phyloP scores from a whole-genome alignment of 2,329 filamentous ascomycete genomes.

The Colletotrichum nymphaeae region DNA sequence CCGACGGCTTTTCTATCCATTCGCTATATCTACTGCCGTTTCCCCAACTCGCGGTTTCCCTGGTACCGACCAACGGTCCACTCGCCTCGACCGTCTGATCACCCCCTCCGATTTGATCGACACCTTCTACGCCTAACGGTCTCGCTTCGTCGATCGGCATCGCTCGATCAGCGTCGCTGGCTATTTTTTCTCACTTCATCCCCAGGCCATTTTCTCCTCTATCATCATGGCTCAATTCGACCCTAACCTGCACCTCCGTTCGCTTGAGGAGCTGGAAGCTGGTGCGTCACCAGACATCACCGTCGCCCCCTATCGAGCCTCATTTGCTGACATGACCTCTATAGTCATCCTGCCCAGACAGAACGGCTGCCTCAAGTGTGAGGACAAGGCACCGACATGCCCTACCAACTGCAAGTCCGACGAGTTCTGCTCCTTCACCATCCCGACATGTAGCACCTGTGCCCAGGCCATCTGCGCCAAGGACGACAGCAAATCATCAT shows the following conservation, averaged over 20 bases:
- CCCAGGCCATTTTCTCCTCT: neutral
- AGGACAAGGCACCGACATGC: slow-evolving; percentile 54
- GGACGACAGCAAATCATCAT: slow-evolving; percentile 39
- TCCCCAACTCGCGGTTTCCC: neutral
- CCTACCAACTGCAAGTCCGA: slow-evolving; percentile 53
- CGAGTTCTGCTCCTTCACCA: slow-evolving; percentile 58
- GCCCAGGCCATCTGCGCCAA: slow-evolving; percentile 58
- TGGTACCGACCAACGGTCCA: slow-evolving; percentile 1
- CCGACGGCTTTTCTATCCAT: slow-evolving; percentile 8
- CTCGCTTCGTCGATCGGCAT: slow-evolving; percentile 28
- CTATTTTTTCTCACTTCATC: neutral
- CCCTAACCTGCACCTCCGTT: slow-evolving; percentile 35
- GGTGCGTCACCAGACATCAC: slow-evolving; percentile 18
- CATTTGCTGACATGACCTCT: slow-evolving; percentile 6
- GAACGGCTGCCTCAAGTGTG: slow-evolving; percentile 59
- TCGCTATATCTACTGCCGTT: slow-evolving; percentile 19
- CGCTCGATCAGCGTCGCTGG: slow-evolving; percentile 24
- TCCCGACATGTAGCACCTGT: slow-evolving; percentile 60
- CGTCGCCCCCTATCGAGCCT: neutral
- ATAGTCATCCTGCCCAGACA: slow-evolving; percentile 51
- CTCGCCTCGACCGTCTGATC: slow-evolving; percentile 18
- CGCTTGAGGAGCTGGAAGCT: slow-evolving; percentile 33
- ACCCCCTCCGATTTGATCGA: slow-evolving; percentile 25
- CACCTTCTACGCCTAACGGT: slow-evolving; percentile 13
- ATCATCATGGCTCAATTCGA: slow-evolving; percentile 34